phyloP scores from a whole-genome alignment of 306 rosid species.

The Citrullus colocynthis region DNA sequence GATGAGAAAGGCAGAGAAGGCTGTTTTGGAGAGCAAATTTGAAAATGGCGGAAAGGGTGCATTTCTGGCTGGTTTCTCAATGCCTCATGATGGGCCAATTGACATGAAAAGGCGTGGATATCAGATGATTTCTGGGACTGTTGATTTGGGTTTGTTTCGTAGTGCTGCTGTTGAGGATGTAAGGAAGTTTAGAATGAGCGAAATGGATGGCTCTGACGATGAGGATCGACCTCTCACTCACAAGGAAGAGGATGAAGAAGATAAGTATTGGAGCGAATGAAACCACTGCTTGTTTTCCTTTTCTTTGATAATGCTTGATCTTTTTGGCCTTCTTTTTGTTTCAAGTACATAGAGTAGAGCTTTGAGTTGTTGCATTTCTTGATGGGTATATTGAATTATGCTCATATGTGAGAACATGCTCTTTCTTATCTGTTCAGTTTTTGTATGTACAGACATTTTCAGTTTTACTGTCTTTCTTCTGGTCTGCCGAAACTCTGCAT shows the following conservation, averaged over 20 bases:
- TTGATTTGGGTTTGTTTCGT: slow-evolving; percentile 56
- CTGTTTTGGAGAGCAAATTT: slow-evolving; percentile 26
- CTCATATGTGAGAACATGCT: neutral
- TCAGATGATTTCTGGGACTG: slow-evolving; percentile 50
- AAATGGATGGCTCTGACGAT: slow-evolving; percentile 24
- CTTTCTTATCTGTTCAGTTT: neutral
- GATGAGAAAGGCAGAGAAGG: slow-evolving; percentile 47
- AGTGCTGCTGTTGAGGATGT: slow-evolving; percentile 57
- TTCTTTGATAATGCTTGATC: neutral
- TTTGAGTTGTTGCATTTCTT: neutral
- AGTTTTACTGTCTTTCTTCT: neutral
- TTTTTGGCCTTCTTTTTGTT: neutral
- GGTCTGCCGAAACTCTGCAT: neutral
- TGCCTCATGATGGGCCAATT: slow-evolving; percentile 42
- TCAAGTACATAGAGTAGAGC: neutral
- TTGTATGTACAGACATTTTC: neutral
- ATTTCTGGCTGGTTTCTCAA: slow-evolving; percentile 39
- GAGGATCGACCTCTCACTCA: slow-evolving; percentile 13
- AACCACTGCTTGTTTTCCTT: neutral
- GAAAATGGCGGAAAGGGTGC: slow-evolving; percentile 23
- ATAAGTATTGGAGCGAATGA: slow-evolving; percentile 74
- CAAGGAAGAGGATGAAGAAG: slow-evolving; percentile 32
- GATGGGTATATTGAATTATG: neutral
- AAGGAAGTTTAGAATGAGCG: slow-evolving; percentile 26
- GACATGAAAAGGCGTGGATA: slow-evolving; percentile 53